These are phyloP conservation scores for Apophysomyces sp. DNA, from an alignment of 371 early-diverging fungal genomes.

Conservation along the genomic window DNA sequence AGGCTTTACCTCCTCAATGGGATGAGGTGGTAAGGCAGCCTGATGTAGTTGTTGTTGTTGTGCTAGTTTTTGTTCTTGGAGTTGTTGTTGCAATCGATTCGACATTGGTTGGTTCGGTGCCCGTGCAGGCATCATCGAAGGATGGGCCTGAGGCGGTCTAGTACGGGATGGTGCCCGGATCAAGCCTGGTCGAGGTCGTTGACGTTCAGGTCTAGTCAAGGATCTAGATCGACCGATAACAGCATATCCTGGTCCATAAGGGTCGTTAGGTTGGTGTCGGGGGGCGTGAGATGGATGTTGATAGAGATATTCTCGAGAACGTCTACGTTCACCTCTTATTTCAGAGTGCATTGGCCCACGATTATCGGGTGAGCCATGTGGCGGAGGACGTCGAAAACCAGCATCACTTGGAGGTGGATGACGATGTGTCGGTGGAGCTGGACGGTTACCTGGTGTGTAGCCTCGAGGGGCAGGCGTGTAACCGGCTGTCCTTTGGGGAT, in stretches of 20 bases:
- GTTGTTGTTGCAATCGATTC: constrained; percentile 41
- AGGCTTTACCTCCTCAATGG: constrained; percentile 26
- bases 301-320: not conserved
- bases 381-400: not conserved
- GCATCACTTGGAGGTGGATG: not conserved
- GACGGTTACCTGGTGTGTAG: not conserved
- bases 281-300: not conserved
- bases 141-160: not conserved
- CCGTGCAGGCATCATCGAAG: constrained; percentile 2
- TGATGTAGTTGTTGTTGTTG: constrained; percentile 41
- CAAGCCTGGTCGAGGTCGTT: constrained; percentile 45
- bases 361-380: not conserved
- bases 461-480: constrained; percentile 2
- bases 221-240: constrained; percentile 37
- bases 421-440: constrained; percentile 1
- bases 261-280: constrained; percentile 5
- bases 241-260: constrained; percentile 16
- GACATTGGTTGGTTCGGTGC: constrained; percentile 37
- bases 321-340: not conserved
- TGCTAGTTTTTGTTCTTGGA: constrained; percentile 44
- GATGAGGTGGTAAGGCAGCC: constrained; percentile 14
- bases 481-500: not conserved
- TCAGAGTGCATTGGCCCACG: not conserved
- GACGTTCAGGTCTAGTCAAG: constrained; percentile 45
- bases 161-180: constrained; percentile 36